A percentile compares a stretch with the other conserved stretches of the same genome.
These are phyloP conservation scores for Tetradesmus obliquus DNA, from an alignment of 139 green algal species.

Conservation along the genomic window DNA sequence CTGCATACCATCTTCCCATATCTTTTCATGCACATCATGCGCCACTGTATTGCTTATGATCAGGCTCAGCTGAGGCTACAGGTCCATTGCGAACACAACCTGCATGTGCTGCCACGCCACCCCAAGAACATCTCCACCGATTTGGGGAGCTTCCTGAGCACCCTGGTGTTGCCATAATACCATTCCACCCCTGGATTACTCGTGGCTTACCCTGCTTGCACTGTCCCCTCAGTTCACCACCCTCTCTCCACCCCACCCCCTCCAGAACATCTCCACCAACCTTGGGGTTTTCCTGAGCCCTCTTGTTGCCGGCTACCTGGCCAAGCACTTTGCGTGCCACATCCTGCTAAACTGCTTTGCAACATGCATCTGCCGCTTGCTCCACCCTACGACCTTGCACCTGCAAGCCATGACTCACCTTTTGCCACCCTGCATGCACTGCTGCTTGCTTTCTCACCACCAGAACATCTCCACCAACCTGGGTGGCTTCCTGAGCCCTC, in stretches of 20 bases:
- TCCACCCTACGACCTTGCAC: neutral
- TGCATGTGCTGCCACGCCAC: no score
- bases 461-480: constrained; percentile 71
- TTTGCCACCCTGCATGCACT: constrained; percentile 50
- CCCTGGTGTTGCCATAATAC: constrained; percentile 65
- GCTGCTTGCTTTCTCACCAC: neutral
- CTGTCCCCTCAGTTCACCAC: neutral
- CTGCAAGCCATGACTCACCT: no score
- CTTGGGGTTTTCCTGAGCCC: constrained; percentile 86
- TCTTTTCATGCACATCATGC: no score
- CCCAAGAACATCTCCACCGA: constrained; percentile 52
- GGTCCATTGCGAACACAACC: no score
- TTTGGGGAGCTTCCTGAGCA: constrained; percentile 84
- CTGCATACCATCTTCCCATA: no score
- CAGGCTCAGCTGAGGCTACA: no score
- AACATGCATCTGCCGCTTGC: neutral
- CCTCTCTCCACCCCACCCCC: no score
- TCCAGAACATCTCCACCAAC: constrained; percentile 60
- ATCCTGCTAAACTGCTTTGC: no score
- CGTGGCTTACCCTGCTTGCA: constrained; percentile 45
- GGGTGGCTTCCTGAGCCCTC: constrained; percentile 85
- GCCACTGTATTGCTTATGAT: no score
- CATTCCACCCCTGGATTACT: no score
- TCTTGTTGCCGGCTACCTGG: constrained; percentile 70
- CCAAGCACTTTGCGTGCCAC: constrained; percentile 55